phyloP scores from a whole-genome alignment of 2,329 filamentous ascomycete genomes.

The Neopestalotiopsis clavispora region DNA sequence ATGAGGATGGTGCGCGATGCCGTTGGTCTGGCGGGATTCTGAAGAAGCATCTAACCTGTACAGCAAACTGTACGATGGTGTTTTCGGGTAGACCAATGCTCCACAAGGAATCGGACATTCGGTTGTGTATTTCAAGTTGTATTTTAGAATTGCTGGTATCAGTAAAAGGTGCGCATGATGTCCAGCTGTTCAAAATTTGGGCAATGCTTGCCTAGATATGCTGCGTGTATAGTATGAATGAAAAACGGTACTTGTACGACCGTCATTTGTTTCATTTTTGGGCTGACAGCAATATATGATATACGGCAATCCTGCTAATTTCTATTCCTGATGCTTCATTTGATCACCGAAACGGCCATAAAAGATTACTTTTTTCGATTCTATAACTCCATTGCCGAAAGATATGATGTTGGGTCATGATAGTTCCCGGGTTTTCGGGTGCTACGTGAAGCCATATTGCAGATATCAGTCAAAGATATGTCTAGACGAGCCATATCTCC shows the following conservation, averaged over 20 bases:
- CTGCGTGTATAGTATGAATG: not conserved
- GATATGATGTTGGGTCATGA: too few species aligned
- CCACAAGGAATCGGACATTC: not conserved
- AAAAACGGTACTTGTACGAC: not conserved
- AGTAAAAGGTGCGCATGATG: not conserved
- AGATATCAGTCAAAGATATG: too few species aligned
- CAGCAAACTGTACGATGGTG: not conserved
- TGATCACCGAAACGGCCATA: not conserved
- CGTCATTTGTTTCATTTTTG: not conserved
- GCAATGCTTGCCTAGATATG: not conserved
- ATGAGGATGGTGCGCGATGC: constrained; percentile 59
- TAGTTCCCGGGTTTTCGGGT: too few species aligned
- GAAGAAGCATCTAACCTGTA: not conserved
- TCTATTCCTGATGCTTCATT: not conserved
- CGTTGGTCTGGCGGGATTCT: constrained; percentile 46
- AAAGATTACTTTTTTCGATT: not conserved
- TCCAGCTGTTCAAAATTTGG: not conserved
- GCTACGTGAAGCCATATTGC: too few species aligned
- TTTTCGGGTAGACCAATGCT: not conserved
- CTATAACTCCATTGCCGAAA: too few species aligned
- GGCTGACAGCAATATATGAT: not conserved
- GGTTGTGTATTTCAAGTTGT: not conserved
- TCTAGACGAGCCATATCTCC: too few species aligned
- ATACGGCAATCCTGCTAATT: not conserved
- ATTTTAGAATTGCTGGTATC: not conserved